Evolutionary conservation across 1,284 basidiomycete species (phyloP).

Genomic region (Cutaneotrichosporon daszewskae): DNA sequence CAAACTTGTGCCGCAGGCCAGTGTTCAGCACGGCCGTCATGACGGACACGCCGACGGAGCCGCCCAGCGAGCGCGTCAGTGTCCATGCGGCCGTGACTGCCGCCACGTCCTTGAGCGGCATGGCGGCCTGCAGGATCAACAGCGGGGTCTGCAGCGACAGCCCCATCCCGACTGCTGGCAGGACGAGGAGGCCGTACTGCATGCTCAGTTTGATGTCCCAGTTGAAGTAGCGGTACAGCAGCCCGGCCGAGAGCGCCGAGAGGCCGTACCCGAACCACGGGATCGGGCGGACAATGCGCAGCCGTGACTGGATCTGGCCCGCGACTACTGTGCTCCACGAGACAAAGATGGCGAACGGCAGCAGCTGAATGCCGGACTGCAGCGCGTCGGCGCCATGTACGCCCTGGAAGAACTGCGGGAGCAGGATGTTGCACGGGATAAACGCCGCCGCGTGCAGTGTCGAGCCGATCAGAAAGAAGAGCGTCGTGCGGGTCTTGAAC

Average conservation of each 20-base stretch:
- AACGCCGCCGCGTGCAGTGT: slow-evolving; percentile 30
- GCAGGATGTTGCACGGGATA: slow-evolving; percentile 28
- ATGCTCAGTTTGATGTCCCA: slow-evolving; percentile 17
- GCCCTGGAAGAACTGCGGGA: slow-evolving; percentile 43
- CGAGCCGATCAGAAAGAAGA: slow-evolving; percentile 33
- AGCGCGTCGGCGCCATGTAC: slow-evolving; percentile 25
- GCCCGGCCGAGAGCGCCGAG: slow-evolving; percentile 25
- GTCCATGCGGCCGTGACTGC: slow-evolving; percentile 37
- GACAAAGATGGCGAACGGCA: slow-evolving; percentile 26
- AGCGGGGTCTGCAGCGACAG: slow-evolving; percentile 30
- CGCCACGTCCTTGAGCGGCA: slow-evolving; percentile 46
- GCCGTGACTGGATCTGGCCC: slow-evolving; percentile 32
- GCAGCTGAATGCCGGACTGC: slow-evolving; percentile 24
- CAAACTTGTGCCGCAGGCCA: slow-evolving; percentile 30
- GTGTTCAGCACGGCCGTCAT: slow-evolving; percentile 41
- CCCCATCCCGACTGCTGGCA: slow-evolving; percentile 29
- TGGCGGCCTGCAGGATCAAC: slow-evolving; percentile 40
- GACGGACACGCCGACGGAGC: slow-evolving; percentile 24
- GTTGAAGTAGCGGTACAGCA: slow-evolving; percentile 28
- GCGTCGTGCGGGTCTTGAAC: slow-evolving; percentile 37
- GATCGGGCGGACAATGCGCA: slow-evolving; percentile 35
- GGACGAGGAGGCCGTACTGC: slow-evolving; percentile 25
- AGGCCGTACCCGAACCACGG: slow-evolving; percentile 38
- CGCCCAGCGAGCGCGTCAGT: slow-evolving; percentile 34
- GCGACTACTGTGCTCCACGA: slow-evolving; percentile 22